These are phyloP conservation scores for Epichloe sibirici DNA, from an alignment of 2,329 filamentous ascomycete genomes.

Conservation along the genomic window DNA sequence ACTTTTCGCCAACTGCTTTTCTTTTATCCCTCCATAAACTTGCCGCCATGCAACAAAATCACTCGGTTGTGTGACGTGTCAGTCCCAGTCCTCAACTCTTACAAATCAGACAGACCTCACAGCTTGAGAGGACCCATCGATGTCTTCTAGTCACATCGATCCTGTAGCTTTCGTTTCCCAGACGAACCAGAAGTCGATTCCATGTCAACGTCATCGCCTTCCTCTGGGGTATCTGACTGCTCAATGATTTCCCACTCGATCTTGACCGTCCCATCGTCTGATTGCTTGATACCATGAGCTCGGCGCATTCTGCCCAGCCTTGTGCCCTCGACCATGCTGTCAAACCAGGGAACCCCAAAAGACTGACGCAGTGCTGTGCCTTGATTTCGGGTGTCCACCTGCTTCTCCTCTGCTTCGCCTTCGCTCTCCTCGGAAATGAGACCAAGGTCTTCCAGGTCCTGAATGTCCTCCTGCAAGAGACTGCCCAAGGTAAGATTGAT, in stretches of 20 bases:
- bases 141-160: slow-evolving; percentile 21
- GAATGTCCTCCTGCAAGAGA: slow-evolving; percentile 57
- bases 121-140: neutral
- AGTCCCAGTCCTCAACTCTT: no score
- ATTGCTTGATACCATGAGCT: slow-evolving; percentile 40
- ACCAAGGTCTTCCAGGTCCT: slow-evolving; percentile 60
- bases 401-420: slow-evolving; percentile 14
- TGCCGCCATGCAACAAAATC: neutral
- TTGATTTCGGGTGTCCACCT: slow-evolving; percentile 7
- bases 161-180: slow-evolving; percentile 41
- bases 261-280: slow-evolving; percentile 49
- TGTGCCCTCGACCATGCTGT: slow-evolving; percentile 67
- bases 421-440: slow-evolving; percentile 44
- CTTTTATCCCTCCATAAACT: neutral
- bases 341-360: slow-evolving; percentile 76
- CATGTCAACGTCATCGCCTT: slow-evolving; percentile 25
- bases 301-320: slow-evolving; percentile 55
- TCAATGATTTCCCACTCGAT: slow-evolving; percentile 81
- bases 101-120: neutral
- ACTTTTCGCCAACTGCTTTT: neutral
- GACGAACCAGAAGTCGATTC: slow-evolving; percentile 18
- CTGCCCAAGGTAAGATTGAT: slow-evolving; percentile 76
- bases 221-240: slow-evolving; percentile 38
- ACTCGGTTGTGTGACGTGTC: neutral
- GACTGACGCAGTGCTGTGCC: slow-evolving; percentile 34